phyloP scores from a whole-genome alignment of 441 rosid species.

The Rhodomyrtus psidioides region DNA sequence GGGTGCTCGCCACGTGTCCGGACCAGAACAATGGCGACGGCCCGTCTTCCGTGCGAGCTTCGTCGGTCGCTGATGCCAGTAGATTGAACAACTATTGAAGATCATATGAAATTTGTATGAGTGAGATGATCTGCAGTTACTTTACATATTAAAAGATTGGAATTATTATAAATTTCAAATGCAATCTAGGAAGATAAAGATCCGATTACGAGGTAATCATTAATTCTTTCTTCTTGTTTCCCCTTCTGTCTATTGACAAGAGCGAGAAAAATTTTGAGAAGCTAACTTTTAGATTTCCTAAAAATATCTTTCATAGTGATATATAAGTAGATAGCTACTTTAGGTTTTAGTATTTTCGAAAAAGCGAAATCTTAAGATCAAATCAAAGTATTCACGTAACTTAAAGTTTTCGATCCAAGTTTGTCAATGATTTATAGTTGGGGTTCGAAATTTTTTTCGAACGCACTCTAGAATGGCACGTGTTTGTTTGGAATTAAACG shows the following conservation, averaged over 20 bases:
- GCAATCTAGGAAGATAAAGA: background rate
- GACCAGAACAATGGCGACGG: slow-evolving; percentile 12
- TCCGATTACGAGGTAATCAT: background rate
- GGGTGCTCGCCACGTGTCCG: slow-evolving; percentile 23
- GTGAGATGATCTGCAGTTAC: background rate
- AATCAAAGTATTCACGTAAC: background rate
- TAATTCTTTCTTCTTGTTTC: background rate
- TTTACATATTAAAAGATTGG: background rate
- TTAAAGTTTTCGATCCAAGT: background rate
- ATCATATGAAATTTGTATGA: background rate
- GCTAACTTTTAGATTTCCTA: background rate
- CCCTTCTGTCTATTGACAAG: background rate
- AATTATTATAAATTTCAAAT: background rate
- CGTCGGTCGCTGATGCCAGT: background rate
- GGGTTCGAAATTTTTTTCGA: accelerated
- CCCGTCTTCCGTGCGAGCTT: slow-evolving; percentile 3
- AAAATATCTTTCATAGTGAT: background rate
- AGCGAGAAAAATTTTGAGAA: background rate
- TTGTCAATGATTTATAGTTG: background rate
- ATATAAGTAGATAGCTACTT: background rate
- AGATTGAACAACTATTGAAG: too few relatives aligned
- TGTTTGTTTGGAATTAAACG: background rate
- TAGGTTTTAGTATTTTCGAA: background rate
- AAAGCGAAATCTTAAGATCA: accelerated
- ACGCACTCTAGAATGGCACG: accelerated